Evolutionary conservation across 1,284 basidiomycete species (phyloP).

Genomic region (Fomitopsis pinicola): DNA sequence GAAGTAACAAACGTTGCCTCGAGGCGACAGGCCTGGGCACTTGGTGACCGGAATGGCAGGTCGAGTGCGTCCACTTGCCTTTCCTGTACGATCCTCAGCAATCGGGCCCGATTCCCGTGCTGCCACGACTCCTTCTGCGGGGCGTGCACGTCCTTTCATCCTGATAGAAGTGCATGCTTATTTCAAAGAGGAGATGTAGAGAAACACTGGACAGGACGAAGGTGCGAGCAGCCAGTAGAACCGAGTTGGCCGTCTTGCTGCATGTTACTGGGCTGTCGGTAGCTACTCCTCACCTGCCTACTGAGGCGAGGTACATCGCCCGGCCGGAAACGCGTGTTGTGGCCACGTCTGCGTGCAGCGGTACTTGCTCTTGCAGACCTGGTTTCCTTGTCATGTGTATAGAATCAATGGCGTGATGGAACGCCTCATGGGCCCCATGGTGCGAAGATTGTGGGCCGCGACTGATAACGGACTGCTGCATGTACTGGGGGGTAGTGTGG

Average conservation of each 20-base stretch:
- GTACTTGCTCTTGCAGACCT: neutral
- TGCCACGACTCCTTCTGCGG: too few species aligned
- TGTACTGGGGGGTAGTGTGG: neutral
- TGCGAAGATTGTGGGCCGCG: neutral
- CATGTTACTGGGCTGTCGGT: neutral
- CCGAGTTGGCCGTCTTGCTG: neutral
- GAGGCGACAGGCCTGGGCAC: neutral
- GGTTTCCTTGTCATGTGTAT: neutral
- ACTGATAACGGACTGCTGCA: neutral
- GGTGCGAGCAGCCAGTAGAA: neutral
- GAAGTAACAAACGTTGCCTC: slow-evolving; percentile 3
- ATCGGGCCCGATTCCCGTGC: neutral
- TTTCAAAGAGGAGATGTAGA: neutral
- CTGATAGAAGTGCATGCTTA: slow-evolving; percentile 2
- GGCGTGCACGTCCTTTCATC: neutral
- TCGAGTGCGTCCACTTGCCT: neutral
- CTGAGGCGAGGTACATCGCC: neutral
- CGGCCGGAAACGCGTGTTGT: neutral
- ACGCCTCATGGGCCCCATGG: neutral
- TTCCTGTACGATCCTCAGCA: neutral
- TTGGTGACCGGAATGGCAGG: slow-evolving; percentile 2
- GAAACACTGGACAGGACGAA: neutral
- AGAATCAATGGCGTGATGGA: neutral
- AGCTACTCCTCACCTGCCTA: slow-evolving; percentile 5
- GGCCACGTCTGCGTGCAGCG: neutral